Evolutionary conservation across 2,329 filamentous ascomycete genomes (phyloP), one percentile per base, ranked within the genome.

Genomic region (Drechslerella coelobrocha): DNA sequence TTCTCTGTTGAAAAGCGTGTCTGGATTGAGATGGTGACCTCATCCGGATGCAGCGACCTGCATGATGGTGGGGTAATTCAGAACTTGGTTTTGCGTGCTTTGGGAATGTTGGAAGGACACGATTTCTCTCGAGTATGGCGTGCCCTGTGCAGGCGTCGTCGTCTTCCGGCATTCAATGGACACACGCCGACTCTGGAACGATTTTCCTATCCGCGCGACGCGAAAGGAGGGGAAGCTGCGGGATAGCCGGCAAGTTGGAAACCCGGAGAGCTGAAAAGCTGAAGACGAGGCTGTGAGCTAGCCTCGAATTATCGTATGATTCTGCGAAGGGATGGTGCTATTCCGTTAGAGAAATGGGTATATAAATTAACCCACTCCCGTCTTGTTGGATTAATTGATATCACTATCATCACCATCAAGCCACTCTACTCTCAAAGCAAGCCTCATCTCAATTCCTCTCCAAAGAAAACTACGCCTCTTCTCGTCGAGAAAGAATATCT

Each of bases 11-110:
- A 24, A 56, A n/a, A 10, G 26, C 37, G 43, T 47, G 24, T 45
- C 50, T 50, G n/a, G 45, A 61, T 17, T 5, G 24, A 43, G 39
- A 37, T 53, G 50, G 55, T 63, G 57, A 63, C 50, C 59, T 59
- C 66, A 71, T 63, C 66, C 66, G 53, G 45, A 71, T 71, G 59
- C 53, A 71, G 66, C 66, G 52, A 62, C 45, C 4, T 65, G 45
- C 61, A 65, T 53, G 50, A 47, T 39, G 27, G 57, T 47, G 57
- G 57, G 57, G 37, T 61, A 45, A 37, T 37, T 23, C 55, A 23
- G 47, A 48, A 45, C 47, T 55, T 52, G 50, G 27, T 55, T 21
- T 21, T 45, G 8, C 17, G 41, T 45, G 17, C 8, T 21, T 23
- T 45, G 14, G 47, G 39, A 63, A 61, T 61, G 59, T 8, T 41